A percentile compares a stretch with the other conserved stretches of the same genome.
Conservation (phyloP, 176 grass and related monocot genomes). For the Oryza australiensis region DNA sequence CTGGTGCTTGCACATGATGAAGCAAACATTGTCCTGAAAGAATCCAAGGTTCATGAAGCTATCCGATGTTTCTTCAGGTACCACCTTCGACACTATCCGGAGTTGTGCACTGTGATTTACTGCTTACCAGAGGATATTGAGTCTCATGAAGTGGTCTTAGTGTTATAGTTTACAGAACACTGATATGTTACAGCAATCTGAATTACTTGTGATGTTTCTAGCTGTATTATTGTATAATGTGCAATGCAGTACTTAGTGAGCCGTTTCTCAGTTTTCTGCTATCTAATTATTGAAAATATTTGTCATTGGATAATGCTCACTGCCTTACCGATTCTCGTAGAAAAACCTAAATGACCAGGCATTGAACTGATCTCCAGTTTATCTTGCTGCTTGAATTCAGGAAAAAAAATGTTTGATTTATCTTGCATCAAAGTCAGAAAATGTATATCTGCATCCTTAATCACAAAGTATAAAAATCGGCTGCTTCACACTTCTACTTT, state of each 20-base stretch:
- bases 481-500: neutral
- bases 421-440: neutral
- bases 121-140: neutral
- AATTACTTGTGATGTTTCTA: conserved; percentile 22
- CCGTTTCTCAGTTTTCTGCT: neutral
- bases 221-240: neutral
- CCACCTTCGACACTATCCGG: neutral
- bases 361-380: conserved; percentile 4
- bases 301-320: neutral
- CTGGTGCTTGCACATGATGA: conserved; percentile 67
- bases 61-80: conserved; percentile 93
- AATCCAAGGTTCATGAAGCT: conserved; percentile 77
- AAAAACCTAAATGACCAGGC: neutral
- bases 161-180: neutral
- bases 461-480: neutral
- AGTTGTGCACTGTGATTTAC: neutral
- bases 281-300: conserved; percentile 1
- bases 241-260: neutral
- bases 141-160: conserved; percentile 14
- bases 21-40: conserved; percentile 69
- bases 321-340: neutral
- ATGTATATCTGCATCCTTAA: neutral
- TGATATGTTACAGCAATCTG: neutral
- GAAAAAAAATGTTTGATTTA: neutral
- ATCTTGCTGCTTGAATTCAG: neutral